These are phyloP conservation scores for Fusarium coicis DNA, from an alignment of 2,329 filamentous ascomycete genomes.

Conservation along the genomic window DNA sequence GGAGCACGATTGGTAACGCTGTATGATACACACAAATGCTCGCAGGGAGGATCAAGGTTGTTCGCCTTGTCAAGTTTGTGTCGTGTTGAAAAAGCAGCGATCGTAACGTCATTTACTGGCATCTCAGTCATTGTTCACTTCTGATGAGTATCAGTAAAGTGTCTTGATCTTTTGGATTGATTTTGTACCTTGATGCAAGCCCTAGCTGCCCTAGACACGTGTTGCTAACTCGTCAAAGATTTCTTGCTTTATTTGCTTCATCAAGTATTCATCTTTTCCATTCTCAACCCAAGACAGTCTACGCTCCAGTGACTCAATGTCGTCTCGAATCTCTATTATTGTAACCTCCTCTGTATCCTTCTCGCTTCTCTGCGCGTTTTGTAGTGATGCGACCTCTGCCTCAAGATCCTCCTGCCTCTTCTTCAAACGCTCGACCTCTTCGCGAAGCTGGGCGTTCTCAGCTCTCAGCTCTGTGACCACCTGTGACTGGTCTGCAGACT, in stretches of 20 bases:
- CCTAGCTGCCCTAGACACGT: background rate
- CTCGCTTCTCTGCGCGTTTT: background rate
- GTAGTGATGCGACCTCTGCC: background rate
- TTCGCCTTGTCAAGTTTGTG: too few species aligned
- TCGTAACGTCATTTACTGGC: background rate
- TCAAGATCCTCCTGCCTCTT: background rate
- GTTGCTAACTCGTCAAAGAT: background rate
- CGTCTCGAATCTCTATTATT: conserved; percentile 2
- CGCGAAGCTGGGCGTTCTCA: background rate
- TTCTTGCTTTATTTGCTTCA: conserved; percentile 1
- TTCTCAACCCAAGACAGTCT: background rate
- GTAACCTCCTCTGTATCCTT: background rate
- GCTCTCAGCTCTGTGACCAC: background rate
- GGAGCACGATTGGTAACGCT: background rate
- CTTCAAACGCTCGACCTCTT: background rate
- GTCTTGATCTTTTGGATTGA: background rate
- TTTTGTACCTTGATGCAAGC: background rate
- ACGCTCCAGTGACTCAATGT: background rate
- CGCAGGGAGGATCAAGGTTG: background rate
- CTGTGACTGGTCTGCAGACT: background rate
- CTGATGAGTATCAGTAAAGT: background rate
- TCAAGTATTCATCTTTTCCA: background rate
- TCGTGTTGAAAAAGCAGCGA: background rate
- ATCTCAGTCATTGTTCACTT: background rate
- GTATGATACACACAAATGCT: background rate